A percentile compares a stretch with the other conserved stretches of the same genome.
Conservation (phyloP, 257 asterid species). For the Solanum bulbocastanum region DNA sequence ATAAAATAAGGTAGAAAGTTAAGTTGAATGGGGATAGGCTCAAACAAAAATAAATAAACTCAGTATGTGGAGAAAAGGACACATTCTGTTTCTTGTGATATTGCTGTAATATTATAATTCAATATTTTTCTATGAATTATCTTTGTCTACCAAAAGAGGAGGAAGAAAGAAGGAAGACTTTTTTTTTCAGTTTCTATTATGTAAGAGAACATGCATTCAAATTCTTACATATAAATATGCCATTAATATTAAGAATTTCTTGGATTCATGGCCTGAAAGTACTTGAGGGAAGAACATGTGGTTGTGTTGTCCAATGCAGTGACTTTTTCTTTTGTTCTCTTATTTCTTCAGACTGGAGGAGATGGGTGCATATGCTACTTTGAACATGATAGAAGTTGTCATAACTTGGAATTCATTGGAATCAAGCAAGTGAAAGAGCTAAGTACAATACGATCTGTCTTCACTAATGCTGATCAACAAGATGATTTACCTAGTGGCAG, state of each 20-base stretch:
- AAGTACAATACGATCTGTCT: slow-evolving; percentile 52
- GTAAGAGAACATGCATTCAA: neutral
- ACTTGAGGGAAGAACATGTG: neutral
- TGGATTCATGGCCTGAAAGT: neutral
- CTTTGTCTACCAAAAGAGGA: neutral
- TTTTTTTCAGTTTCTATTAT: neutral
- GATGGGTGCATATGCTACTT: slow-evolving; percentile 98
- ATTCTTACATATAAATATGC: neutral
- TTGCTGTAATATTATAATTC: neutral
- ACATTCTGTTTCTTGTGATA: neutral
- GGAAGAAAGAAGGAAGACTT: neutral
- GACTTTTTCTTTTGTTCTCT: neutral
- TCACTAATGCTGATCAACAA: slow-evolving; percentile 21
- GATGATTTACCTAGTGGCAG: slow-evolving; percentile 30
- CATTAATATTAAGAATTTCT: neutral
- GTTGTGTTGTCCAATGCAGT: neutral
- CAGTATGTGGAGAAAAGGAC: neutral
- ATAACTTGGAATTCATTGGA: slow-evolving; percentile 65
- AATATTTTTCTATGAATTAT: neutral
- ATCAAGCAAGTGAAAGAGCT: slow-evolving; percentile 86
- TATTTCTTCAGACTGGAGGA: slow-evolving; percentile 66
- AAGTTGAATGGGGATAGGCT: neutral
- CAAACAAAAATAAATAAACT: neutral
- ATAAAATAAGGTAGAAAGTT: neutral
- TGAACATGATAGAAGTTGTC: slow-evolving; percentile 42